Conservation (phyloP, 2,329 filamentous ascomycete species). For the Colletotrichum noveboracense region DNA sequence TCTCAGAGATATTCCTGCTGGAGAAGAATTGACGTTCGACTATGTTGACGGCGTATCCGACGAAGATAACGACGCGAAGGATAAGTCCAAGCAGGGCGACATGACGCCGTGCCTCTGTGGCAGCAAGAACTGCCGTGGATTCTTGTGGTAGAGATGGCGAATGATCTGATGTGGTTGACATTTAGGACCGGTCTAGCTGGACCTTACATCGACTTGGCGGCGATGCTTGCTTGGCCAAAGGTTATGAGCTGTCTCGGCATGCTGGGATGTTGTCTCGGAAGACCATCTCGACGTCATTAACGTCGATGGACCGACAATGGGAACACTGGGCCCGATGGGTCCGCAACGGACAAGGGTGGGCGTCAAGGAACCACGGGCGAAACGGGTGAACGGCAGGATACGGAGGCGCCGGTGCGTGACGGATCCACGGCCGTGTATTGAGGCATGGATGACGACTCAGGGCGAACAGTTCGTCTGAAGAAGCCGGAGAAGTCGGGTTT, state of each 20-base stretch:
- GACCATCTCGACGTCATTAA: background rate
- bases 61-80: slow-evolving; percentile 52
- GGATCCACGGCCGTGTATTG: background rate
- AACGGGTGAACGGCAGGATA: background rate
- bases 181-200: background rate
- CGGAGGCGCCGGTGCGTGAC: background rate
- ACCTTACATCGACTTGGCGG: background rate
- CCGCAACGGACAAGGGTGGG: background rate
- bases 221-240: background rate
- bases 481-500: background rate
- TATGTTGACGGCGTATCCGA: slow-evolving; percentile 72
- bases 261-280: background rate
- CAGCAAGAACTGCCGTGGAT: slow-evolving; percentile 70
- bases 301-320: background rate
- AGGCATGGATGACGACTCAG: background rate
- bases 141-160: slow-evolving; percentile 60
- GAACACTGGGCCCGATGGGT: background rate
- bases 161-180: background rate
- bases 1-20: slow-evolving; percentile 65
- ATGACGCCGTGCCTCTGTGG: slow-evolving; percentile 69
- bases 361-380: background rate
- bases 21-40: slow-evolving; percentile 79
- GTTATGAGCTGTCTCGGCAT: background rate
- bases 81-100: slow-evolving; percentile 51
- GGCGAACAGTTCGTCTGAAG: slow-evolving; percentile 9